These are phyloP conservation scores for Mortierella claussenii DNA, from an alignment of 192 early-diverging fungal species.

Conservation along the genomic window DNA sequence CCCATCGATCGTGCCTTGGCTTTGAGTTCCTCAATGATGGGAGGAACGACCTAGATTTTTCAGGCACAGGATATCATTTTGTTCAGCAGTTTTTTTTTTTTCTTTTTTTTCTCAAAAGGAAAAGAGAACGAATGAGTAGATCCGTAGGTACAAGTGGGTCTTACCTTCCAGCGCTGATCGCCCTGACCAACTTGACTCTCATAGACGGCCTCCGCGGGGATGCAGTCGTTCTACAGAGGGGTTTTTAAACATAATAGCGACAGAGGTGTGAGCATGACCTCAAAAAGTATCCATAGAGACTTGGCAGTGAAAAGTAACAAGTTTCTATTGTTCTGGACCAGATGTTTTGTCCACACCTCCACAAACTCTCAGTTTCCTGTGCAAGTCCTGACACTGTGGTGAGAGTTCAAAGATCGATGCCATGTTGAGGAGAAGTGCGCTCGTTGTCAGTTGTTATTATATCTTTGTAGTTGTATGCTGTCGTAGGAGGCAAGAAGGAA, in stretches of 20 bases:
- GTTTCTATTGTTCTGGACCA: no score
- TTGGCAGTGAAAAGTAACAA: no score
- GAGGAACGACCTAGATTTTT: constrained; percentile 72
- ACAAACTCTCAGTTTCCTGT: constrained; percentile 69
- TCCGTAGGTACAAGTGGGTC: no score
- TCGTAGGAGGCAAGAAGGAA: background rate
- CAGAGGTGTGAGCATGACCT: no score
- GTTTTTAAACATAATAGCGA: no score
- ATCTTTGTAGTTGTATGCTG: no score
- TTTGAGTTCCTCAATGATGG: constrained; percentile 91
- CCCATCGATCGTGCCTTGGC: constrained; percentile 84
- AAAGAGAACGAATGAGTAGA: no score
- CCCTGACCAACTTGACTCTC: constrained; percentile 76
- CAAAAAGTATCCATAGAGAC: no score
- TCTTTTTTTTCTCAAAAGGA: background rate
- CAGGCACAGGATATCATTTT: no score
- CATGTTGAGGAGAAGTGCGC: constrained; percentile 10
- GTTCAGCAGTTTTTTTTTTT: background rate
- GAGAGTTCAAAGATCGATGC: constrained; percentile 61
- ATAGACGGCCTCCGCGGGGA: constrained; percentile 89
- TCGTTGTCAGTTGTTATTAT: background rate
- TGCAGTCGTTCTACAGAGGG: constrained; percentile 94
- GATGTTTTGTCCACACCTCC: no score
- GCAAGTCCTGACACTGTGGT: constrained; percentile 64
- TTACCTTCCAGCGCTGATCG: constrained; percentile 88